Percentiles rank a stretch among this genome's conserved stretches.
phyloP scores from a whole-genome alignment of 169 alveolate species.

The Plasmodium reichenowi region DNA sequence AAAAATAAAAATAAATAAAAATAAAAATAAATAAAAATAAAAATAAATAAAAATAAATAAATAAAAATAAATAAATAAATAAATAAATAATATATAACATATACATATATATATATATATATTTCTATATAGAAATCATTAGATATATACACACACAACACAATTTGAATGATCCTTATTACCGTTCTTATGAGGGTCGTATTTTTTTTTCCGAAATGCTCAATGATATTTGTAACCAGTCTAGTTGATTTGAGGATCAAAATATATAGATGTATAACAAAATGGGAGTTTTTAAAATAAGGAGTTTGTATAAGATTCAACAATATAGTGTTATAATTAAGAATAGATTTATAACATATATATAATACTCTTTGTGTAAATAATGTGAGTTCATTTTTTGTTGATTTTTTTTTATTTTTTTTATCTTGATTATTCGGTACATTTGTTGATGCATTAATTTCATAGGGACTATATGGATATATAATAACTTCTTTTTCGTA shows the following conservation, averaged over 20 bases:
- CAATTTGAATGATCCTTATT: neutral
- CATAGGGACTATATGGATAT: conserved; percentile 65
- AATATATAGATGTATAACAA: conserved; percentile 48
- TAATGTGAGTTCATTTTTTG: conserved; percentile 34
- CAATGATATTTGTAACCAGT: conserved; percentile 54
- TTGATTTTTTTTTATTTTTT: conserved; percentile 2
- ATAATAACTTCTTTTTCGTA: conserved; percentile 55
- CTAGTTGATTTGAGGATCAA: conserved; percentile 37
- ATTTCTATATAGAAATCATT: too few relatives aligned
- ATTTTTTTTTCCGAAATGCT: conserved; percentile 57
- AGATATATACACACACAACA: too few relatives aligned
- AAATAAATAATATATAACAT: neutral
- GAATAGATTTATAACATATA: conserved; percentile 40
- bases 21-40: conserved; percentile 1
- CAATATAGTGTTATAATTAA: conserved; percentile 53
- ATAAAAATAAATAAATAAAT: neutral
- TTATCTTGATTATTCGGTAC: neutral
- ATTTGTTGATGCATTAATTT: conserved; percentile 44
- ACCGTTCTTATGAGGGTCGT: conserved; percentile 64
- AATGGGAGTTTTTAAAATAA: conserved; percentile 32
- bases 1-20: conserved; percentile 1
- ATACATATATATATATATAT: too few relatives aligned
- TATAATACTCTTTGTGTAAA: conserved; percentile 67
- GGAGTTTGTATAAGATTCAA: conserved; percentile 36
- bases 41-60: neutral